A percentile compares a stretch with the other conserved stretches of the same genome.
phyloP scores from a whole-genome alignment of 2,329 filamentous ascomycete species.

The Phaeoacremonium minimum region DNA sequence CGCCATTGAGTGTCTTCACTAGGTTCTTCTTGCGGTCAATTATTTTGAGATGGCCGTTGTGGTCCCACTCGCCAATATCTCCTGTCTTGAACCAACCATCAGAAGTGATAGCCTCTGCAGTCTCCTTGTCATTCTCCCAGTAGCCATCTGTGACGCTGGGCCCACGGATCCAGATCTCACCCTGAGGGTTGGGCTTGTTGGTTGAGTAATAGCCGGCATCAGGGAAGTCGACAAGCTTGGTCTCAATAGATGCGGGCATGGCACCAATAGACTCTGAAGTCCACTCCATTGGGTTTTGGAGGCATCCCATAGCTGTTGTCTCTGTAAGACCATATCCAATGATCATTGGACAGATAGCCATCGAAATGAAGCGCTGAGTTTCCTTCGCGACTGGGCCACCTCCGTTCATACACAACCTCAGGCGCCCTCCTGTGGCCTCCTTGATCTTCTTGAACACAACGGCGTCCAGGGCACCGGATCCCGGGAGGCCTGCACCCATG shows the following conservation, averaged over 20 bases:
- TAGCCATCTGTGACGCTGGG: constrained; percentile 68
- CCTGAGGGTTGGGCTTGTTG: constrained; percentile 73
- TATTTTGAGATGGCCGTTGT: constrained; percentile 65
- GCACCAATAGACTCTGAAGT: constrained; percentile 69
- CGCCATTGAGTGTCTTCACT: constrained; percentile 76
- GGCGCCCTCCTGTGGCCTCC: constrained; percentile 77
- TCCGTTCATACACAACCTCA: constrained; percentile 81
- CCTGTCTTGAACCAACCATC: constrained; percentile 89
- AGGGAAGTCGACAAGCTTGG: constrained; percentile 81
- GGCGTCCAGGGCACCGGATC: constrained; percentile 66
- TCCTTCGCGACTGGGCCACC: constrained; percentile 82
- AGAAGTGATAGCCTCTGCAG: constrained; percentile 60
- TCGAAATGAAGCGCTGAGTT: constrained; percentile 81
- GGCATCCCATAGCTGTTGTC: constrained; percentile 70
- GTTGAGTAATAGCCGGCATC: constrained; percentile 77
- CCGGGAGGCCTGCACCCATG: constrained; percentile 53
- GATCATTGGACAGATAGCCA: constrained; percentile 87
- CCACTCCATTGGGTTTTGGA: constrained; percentile 77
- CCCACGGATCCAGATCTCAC: constrained; percentile 85
- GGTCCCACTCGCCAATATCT: constrained; percentile 76
- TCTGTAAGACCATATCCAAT: constrained; percentile 85
- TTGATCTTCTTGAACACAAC: constrained; percentile 89
- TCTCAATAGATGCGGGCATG: constrained; percentile 68
- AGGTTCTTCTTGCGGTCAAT: constrained; percentile 90
- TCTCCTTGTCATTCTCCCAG: constrained; percentile 75